Percentiles rank a stretch among this genome's conserved stretches.
Conservation (phyloP, 1,284 basidiomycete species). For the Sporisorium sorghi region DNA sequence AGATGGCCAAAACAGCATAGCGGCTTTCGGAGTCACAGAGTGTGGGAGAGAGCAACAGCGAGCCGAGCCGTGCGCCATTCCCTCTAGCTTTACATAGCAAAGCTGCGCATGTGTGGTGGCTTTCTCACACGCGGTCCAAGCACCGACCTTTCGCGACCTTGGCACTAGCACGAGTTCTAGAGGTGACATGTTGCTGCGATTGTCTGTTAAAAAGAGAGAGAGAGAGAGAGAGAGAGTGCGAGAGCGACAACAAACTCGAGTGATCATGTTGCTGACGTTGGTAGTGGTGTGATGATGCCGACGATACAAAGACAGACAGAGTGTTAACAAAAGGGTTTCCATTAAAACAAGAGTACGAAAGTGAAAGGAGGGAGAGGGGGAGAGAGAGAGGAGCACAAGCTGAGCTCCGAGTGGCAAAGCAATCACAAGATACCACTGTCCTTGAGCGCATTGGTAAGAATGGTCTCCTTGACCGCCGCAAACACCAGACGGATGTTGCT, state of each 20-base stretch:
- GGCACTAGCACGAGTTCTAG: no score
- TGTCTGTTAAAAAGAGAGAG: conserved; percentile 12
- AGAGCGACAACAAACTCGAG: neutral
- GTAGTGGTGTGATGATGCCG: conserved; percentile 9
- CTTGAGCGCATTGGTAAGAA: conserved; percentile 54
- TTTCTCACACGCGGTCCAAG: neutral
- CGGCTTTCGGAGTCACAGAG: no score
- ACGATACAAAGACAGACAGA: conserved; percentile 12
- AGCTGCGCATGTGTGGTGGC: no score
- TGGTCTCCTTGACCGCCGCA: conserved; percentile 90
- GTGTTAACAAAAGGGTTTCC: conserved; percentile 18
- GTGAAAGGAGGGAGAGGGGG: conserved; percentile 14
- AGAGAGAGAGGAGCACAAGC: no score
- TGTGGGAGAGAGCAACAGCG: neutral
- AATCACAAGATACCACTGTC: conserved; percentile 53
- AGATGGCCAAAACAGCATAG: neutral
- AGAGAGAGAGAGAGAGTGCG: conserved; percentile 2
- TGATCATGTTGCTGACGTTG: neutral
- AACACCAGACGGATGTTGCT: conserved; percentile 86
- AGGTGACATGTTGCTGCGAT: conserved; percentile 12
- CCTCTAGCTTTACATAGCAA: no score
- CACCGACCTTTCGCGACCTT: neutral
- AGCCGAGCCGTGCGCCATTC: neutral
- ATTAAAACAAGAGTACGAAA: conserved; percentile 43
- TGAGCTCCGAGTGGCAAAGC: neutral